Percentiles rank a stretch among this genome's conserved stretches.
These are phyloP conservation scores for Spathaspora girioi DNA, from an alignment of 805 yeast species.

Conservation along the genomic window DNA sequence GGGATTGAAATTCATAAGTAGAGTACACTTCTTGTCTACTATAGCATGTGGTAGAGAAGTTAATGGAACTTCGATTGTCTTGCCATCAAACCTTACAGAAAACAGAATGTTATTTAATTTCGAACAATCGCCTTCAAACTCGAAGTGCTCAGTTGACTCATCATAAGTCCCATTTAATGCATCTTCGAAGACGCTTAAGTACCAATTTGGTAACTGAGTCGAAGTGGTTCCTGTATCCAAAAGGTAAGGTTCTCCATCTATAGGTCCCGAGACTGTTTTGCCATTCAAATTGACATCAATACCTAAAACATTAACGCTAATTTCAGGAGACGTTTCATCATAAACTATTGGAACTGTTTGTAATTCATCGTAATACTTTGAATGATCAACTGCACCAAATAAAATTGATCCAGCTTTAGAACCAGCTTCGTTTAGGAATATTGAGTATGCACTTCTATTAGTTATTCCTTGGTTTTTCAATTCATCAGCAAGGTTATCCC, in stretches of 20 bases:
- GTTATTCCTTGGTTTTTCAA: constrained; percentile 29
- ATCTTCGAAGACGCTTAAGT: too few species aligned
- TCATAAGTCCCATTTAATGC: background rate
- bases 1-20: background rate
- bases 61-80: background rate
- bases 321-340: constrained; percentile 21
- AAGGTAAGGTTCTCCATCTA: background rate
- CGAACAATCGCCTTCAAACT: background rate
- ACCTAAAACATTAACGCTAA: background rate
- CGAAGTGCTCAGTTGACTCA: background rate
- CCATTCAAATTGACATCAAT: background rate
- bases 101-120: background rate
- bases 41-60: background rate
- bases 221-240: background rate
- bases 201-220: background rate
- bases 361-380: constrained; percentile 22
- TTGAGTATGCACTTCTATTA: constrained; percentile 28
- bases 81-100: background rate
- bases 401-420: constrained; percentile 19
- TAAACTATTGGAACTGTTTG: constrained; percentile 17
- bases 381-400: constrained; percentile 26
- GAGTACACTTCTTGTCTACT: background rate
- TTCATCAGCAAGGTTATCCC: constrained; percentile 35
- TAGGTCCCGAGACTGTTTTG: background rate
- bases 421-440: constrained; percentile 20